phyloP scores from a whole-genome alignment of 208 protist genomes.

The Trypanosoma cruzi region DNA sequence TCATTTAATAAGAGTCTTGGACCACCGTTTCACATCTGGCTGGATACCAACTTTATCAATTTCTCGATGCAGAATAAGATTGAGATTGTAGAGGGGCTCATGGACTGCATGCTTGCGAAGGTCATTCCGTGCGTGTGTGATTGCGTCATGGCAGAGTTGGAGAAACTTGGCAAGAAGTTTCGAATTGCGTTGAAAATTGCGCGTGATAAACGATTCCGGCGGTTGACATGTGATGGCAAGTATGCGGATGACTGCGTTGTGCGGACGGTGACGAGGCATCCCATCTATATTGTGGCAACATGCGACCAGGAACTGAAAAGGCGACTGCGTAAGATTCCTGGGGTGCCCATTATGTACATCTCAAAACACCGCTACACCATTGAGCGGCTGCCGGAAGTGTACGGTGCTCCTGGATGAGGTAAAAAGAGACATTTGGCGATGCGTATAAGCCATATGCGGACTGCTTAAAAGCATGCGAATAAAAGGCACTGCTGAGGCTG shows the following conservation, averaged over 20 bases:
- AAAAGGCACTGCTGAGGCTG: neutral
- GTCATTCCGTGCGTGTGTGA: constrained; percentile 98
- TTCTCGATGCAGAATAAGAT: constrained; percentile 99
- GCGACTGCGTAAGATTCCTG: constrained; percentile 97
- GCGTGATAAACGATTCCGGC: constrained; percentile 98
- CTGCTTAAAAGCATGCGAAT: neutral
- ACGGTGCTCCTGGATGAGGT: constrained; percentile 66
- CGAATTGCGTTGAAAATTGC: constrained; percentile 93
- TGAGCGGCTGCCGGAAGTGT: constrained; percentile 97
- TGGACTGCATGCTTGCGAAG: constrained; percentile 99
- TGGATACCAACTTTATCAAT: constrained; percentile 99
- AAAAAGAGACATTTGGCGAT: neutral
- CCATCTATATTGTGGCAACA: constrained; percentile 94
- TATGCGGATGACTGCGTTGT: constrained; percentile 99
- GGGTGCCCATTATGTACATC: constrained; percentile 99
- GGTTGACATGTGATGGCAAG: constrained; percentile 96
- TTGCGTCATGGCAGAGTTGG: constrained; percentile 99
- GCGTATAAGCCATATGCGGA: neutral
- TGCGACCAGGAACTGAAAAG: constrained; percentile 98
- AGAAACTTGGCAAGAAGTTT: constrained; percentile 98
- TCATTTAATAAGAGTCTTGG: constrained; percentile 97
- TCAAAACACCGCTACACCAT: constrained; percentile 97
- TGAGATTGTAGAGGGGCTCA: constrained; percentile 97
- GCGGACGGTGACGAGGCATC: constrained; percentile 91
- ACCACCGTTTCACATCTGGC: constrained; percentile 98